These are phyloP conservation scores for Metarhizium rileyi DNA, from an alignment of 2,329 filamentous ascomycete species.

Conservation along the genomic window DNA sequence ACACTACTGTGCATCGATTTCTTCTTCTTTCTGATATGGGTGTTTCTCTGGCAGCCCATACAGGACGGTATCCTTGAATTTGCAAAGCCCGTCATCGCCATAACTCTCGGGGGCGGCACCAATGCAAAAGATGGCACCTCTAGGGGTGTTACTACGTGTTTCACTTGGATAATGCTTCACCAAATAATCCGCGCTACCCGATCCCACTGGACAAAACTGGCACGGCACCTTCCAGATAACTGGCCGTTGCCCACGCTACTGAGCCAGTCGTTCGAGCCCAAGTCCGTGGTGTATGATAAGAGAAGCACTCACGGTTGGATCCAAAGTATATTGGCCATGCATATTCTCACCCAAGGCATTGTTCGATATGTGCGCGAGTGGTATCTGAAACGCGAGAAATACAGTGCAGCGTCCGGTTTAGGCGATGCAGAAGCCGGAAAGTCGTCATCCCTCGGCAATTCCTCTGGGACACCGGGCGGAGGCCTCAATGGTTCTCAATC, in stretches of 20 bases:
- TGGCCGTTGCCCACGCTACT: conserved; percentile 35
- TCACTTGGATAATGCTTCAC: conserved; percentile 53
- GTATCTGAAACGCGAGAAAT: conserved; percentile 52
- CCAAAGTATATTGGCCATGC: conserved; percentile 60
- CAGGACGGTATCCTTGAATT: conserved; percentile 84
- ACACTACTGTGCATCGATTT: conserved; percentile 79
- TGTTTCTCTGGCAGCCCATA: conserved; percentile 77
- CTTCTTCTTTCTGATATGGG: conserved; percentile 74
- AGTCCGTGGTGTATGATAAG: conserved; percentile 39
- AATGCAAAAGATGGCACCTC: conserved; percentile 58
- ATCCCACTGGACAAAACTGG: conserved; percentile 36
- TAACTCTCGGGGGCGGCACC: conserved; percentile 77
- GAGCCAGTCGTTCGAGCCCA: conserved; percentile 36
- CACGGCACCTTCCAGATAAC: conserved; percentile 35
- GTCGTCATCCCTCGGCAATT: conserved; percentile 21
- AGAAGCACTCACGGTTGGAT: conserved; percentile 55
- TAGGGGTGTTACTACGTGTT: conserved; percentile 62
- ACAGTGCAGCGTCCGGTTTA: conserved; percentile 37
- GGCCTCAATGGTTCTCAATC: conserved; percentile 11
- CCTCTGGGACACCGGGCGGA: conserved; percentile 14
- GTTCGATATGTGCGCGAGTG: conserved; percentile 61
- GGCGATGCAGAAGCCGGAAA: conserved; percentile 57
- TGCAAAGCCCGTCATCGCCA: conserved; percentile 85
- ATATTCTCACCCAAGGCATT: conserved; percentile 65
- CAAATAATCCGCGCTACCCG: conserved; percentile 42